phyloP scores from a whole-genome alignment of 2,329 filamentous ascomycete genomes.

The Beauveria sp. region DNA sequence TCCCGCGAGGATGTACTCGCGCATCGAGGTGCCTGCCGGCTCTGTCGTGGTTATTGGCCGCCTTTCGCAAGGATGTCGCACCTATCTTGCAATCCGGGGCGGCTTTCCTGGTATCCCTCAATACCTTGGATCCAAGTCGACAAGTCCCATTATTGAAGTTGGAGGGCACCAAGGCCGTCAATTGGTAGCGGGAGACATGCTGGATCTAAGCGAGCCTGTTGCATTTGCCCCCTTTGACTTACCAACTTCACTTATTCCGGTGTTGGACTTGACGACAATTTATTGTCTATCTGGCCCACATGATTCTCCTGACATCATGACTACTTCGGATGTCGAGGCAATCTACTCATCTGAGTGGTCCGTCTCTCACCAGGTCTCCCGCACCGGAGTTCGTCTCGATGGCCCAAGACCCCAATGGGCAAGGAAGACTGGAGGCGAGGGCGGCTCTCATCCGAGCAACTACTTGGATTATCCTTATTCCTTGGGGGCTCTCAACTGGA shows the following conservation, averaged over 20 bases:
- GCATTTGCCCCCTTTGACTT: conserved; percentile 4
- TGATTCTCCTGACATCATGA: conserved; percentile 23
- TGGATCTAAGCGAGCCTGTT: conserved; percentile 29
- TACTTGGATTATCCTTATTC: conserved; percentile 53
- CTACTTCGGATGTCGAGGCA: conserved; percentile 43
- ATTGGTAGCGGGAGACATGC: conserved; percentile 44
- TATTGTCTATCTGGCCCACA: conserved; percentile 25
- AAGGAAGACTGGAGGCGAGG: conserved; percentile 51
- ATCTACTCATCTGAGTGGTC: conserved; percentile 52
- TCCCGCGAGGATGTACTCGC: conserved; percentile 46
- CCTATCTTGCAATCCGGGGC: conserved; percentile 47
- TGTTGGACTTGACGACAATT: conserved; percentile 13
- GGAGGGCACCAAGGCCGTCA: conserved; percentile 53
- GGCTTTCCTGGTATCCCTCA: conserved; percentile 36
- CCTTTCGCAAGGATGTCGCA: conserved; percentile 43
- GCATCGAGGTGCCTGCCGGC: conserved; percentile 41
- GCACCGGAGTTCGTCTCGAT: conserved; percentile 52
- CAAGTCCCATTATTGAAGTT: conserved; percentile 47
- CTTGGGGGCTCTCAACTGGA: conserved; percentile 51
- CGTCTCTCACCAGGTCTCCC: conserved; percentile 52
- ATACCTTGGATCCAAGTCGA: conserved; percentile 53
- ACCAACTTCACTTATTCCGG: conserved; percentile 7
- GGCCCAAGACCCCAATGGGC: conserved; percentile 53
- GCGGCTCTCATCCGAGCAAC: conserved; percentile 54
- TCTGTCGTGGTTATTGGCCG: conserved; percentile 43